phyloP scores from a whole-genome alignment of 352 stramenopile species.

The Aphanomyces astaci region DNA sequence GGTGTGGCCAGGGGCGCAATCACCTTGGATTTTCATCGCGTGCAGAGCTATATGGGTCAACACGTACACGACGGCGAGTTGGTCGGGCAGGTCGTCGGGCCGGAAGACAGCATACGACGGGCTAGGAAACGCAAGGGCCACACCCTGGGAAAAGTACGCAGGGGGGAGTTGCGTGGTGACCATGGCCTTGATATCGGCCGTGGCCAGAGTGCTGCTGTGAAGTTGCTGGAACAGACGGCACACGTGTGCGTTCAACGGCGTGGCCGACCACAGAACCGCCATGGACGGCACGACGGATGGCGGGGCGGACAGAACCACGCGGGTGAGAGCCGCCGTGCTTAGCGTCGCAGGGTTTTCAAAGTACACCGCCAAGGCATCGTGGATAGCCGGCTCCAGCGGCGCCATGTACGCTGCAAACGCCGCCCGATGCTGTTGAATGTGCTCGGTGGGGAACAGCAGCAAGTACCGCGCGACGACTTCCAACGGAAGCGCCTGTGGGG shows the following conservation, averaged over 20 bases:
- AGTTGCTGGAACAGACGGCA: neutral
- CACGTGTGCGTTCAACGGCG: neutral
- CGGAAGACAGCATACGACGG: neutral
- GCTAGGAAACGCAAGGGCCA: neutral
- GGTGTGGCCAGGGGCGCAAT: neutral
- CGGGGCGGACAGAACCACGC: neutral
- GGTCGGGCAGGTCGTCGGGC: neutral
- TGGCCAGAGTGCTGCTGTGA: neutral
- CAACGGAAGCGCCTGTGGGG: constrained; percentile 29
- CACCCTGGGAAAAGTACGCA: neutral
- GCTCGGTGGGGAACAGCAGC: constrained; percentile 40
- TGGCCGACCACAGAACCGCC: neutral
- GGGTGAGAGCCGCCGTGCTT: neutral
- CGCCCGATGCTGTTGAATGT: constrained; percentile 25
- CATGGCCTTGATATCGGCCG: neutral
- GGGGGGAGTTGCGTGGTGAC: neutral
- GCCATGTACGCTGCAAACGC: neutral
- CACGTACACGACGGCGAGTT: constrained; percentile 1
- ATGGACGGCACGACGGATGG: neutral
- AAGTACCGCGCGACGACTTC: constrained; percentile 39
- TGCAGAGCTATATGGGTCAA: neutral
- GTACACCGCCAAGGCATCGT: neutral
- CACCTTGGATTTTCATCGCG: neutral
- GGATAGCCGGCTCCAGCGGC: neutral
- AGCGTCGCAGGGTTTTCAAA: neutral